These are phyloP conservation scores for Colletotrichum phormii DNA, from an alignment of 2,329 filamentous ascomycete species.

Conservation along the genomic window DNA sequence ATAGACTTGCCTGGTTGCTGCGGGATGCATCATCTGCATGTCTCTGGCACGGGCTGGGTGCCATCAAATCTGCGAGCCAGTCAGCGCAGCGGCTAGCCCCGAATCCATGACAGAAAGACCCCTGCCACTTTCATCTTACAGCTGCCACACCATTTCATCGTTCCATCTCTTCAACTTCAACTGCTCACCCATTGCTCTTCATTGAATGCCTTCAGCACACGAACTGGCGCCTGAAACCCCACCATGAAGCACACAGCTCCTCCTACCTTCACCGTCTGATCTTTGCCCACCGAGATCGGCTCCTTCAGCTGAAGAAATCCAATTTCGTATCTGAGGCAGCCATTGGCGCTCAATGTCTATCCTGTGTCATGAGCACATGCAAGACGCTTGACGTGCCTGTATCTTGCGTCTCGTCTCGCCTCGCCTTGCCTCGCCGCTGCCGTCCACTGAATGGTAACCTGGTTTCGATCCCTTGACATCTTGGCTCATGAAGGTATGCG, in stretches of 20 bases:
- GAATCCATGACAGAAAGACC: slow-evolving; percentile 33
- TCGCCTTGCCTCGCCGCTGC: slow-evolving; percentile 3
- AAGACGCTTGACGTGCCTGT: slow-evolving; percentile 27
- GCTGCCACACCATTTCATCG: slow-evolving; percentile 36
- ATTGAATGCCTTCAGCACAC: slow-evolving; percentile 10
- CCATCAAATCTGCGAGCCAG: slow-evolving; percentile 35
- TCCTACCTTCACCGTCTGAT: slow-evolving; percentile 4
- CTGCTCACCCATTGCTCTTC: slow-evolving; percentile 3
- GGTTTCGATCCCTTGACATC: slow-evolving; percentile 32
- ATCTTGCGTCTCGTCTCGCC: slow-evolving; percentile 22
- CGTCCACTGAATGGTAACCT: background rate
- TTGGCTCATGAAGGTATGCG: slow-evolving; percentile 15
- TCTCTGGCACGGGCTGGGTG: slow-evolving; percentile 31
- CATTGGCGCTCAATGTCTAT: slow-evolving; percentile 34
- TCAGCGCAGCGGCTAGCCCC: slow-evolving; percentile 35
- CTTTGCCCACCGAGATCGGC: slow-evolving; percentile 7
- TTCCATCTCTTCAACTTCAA: slow-evolving; percentile 24
- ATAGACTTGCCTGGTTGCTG: slow-evolving; percentile 37
- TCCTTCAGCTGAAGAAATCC: slow-evolving; percentile 26
- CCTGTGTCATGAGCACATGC: slow-evolving; percentile 31
- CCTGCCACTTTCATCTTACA: slow-evolving; percentile 32
- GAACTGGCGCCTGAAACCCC: background rate
- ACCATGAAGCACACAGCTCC: background rate
- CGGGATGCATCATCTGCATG: slow-evolving; percentile 37
- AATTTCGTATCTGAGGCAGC: slow-evolving; percentile 23